Base-by-base conservation (phyloP, 345 rosid genomes). In the Corymbia maculata region DNA sequence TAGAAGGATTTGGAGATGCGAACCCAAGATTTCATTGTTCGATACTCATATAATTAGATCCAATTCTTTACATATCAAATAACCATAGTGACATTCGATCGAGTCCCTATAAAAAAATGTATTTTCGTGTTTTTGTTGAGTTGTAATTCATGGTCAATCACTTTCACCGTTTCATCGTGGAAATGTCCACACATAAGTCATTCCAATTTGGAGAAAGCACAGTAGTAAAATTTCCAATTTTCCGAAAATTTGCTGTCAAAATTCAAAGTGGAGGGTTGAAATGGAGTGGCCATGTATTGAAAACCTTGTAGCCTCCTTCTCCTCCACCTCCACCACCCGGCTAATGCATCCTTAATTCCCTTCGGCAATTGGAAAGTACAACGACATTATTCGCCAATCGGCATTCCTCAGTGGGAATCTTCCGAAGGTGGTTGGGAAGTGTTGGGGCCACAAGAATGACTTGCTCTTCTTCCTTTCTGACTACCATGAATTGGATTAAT, bases 61-160 rank as follows among this genome's bases (percentile, higher is more conserved):
- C 0, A n/a, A 13, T n/a, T n/a, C 75, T 0, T n/a, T 64, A 14
- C 19, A n/a, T 6, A 14, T 64, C 0, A 51, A 4, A n/a, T n/a
- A 64, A 64, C 17, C 16, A 0, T 0, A 64, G 36, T n/a, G 70
- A 64, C 36, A 64, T 64, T 4, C 30, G 0, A 12, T 59, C 11
- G 0, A 0, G 8, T 28, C 28, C 14, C 11, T 61, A 26, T 12
- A 14, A 59, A 61, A 26, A 59, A 11, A 0, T 30, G 28, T 13
- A 12, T 61, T 28, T 61, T 0, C 28, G 14, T 28, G 68, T 61
- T 2, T 61, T 61, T 28, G 26, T 61, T 28, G 32, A 30, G 68
- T 2, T 64, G 36, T 2, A n/a, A 2, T n/a, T n/a, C 16, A 17
- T 19, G n/a, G n/a, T 64, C 0, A 0, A n/a, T n/a, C 30, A 36